Conservation (phyloP, 176 grass and related monocot genomes). For the Avena sativa region DNA sequence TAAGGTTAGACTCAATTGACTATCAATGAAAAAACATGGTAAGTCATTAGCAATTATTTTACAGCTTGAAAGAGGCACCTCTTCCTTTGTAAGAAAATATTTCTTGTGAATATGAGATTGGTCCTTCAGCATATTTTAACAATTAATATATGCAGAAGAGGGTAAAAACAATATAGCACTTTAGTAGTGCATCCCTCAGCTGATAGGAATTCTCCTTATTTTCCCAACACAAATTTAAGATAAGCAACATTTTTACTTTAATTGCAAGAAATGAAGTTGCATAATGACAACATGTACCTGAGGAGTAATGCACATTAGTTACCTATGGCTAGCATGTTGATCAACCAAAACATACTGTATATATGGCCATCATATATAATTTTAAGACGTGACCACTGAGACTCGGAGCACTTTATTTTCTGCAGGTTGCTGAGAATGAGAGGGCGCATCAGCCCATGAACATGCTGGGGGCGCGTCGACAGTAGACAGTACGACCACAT, state of each 20-base stretch:
- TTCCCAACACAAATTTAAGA: no score
- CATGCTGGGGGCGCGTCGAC: constrained; percentile 52
- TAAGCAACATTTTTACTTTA: no score
- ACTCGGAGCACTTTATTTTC: background rate
- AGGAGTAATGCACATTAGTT: constrained; percentile 46
- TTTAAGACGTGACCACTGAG: background rate
- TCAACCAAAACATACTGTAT: background rate
- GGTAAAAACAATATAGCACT: constrained; percentile 44
- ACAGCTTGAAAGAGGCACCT: no score
- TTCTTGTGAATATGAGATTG: no score
- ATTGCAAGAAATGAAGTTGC: no score
- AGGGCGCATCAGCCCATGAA: constrained; percentile 65
- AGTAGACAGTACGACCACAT: constrained; percentile 62
- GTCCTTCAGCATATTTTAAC: no score
- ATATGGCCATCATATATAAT: background rate
- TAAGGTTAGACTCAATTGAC: no score
- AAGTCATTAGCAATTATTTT: no score
- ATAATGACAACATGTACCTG: no score
- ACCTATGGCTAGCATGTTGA: background rate
- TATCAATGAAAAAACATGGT: no score
- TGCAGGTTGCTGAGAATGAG: constrained; percentile 82
- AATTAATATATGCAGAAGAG: constrained; percentile 60
- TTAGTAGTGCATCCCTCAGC: background rate
- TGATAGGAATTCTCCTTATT: background rate
- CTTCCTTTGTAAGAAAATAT: no score